Conservation (phyloP, 148 eudicot genomes). For the Polygonum aviculare region DNA sequence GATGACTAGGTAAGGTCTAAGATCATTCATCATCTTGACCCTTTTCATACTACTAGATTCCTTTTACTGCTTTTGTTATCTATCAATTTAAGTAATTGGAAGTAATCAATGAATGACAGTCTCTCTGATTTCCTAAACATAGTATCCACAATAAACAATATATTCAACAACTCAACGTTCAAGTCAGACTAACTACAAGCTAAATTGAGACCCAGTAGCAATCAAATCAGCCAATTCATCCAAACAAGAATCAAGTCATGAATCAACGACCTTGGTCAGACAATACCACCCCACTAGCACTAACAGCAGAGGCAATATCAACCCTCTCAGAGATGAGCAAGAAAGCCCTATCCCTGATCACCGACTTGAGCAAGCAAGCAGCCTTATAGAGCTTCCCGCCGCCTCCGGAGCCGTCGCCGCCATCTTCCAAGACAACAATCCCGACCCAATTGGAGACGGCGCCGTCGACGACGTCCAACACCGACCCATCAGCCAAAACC, state of each 20-base stretch:
- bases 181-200: not conserved
- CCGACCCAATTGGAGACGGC: slow-evolving; percentile 63
- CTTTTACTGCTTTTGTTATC: too few relatives aligned
- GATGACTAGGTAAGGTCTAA: not conserved
- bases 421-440: slow-evolving; percentile 53
- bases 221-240: not conserved
- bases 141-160: not conserved
- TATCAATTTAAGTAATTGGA: not conserved
- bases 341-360: slow-evolving; percentile 73
- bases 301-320: slow-evolving; percentile 86
- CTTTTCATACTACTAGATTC: not conserved
- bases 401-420: slow-evolving; percentile 26
- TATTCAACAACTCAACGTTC: not conserved
- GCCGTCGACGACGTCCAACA: slow-evolving; percentile 44
- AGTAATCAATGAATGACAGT: not conserved
- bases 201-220: not conserved
- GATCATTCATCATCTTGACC: not conserved
- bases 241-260: not conserved
- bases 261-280: slow-evolving; percentile 68
- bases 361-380: slow-evolving; percentile 70
- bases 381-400: slow-evolving; percentile 80
- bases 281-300: slow-evolving; percentile 77
- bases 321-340: slow-evolving; percentile 77
- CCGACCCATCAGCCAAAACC: slow-evolving; percentile 36
- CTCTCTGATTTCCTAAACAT: too few relatives aligned